Conservation (phyloP, 257 asterid species). For the Gentiana dahurica region DNA sequence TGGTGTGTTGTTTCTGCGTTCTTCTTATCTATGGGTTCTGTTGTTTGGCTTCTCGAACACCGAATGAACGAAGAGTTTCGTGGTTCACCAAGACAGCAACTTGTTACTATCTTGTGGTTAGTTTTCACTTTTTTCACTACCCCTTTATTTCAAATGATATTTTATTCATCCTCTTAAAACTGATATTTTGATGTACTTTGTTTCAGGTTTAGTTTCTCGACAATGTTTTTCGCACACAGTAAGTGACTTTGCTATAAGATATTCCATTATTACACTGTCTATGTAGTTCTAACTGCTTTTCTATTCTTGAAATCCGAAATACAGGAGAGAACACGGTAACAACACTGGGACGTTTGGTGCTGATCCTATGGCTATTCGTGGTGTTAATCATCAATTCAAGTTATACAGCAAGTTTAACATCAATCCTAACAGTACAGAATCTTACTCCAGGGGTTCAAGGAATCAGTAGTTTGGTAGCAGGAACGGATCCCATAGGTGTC, state of each 20-base stretch:
- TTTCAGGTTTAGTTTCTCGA: conserved; percentile 96
- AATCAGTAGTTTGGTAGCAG: conserved; percentile 56
- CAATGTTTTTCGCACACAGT: conserved; percentile 97
- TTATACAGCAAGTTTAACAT: conserved; percentile 96
- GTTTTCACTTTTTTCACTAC: conserved; percentile 9
- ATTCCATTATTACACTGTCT: background rate
- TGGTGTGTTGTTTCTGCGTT: conserved; percentile 75
- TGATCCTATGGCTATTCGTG: conserved; percentile 85
- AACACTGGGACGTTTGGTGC: conserved; percentile 74
- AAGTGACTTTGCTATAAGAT: conserved; percentile 20
- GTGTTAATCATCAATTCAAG: conserved; percentile 90
- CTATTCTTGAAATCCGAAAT: background rate
- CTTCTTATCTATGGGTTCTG: conserved; percentile 79
- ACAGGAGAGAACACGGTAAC: conserved; percentile 94
- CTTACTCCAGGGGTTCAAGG: conserved; percentile 68
- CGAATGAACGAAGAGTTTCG: conserved; percentile 77
- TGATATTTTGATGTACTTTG: background rate
- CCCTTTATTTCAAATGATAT: too few relatives aligned
- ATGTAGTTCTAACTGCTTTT: background rate
- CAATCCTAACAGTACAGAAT: conserved; percentile 87
- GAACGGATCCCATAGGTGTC: conserved; percentile 73
- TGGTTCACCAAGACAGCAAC: conserved; percentile 84
- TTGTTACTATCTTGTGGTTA: conserved; percentile 68
- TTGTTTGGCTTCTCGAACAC: conserved; percentile 97
- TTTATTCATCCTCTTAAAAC: too few relatives aligned